Evolutionary conservation across 139 green algal genomes (phyloP).

Genomic region (Pycnococcus provasolii): DNA sequence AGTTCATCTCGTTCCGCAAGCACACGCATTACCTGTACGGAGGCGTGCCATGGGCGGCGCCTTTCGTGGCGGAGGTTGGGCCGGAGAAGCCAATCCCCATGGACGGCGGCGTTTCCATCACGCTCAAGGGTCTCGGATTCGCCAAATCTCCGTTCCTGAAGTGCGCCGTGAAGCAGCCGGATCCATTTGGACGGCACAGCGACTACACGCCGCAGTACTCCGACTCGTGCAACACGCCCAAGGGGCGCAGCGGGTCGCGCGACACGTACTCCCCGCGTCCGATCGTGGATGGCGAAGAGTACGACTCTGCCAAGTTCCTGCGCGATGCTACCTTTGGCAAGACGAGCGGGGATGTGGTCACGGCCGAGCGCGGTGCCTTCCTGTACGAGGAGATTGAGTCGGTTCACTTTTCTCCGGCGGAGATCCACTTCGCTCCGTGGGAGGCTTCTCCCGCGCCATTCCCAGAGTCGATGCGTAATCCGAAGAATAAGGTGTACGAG

Average conservation of each 20-base stretch:
- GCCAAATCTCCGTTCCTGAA: constrained; percentile 14
- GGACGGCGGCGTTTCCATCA: constrained; percentile 10
- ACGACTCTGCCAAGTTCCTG: background rate
- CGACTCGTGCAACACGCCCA: background rate
- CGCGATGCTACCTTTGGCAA: background rate
- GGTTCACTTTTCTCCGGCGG: too few relatives aligned
- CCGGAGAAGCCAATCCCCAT: constrained; percentile 8
- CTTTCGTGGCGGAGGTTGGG: background rate
- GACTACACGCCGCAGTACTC: background rate
- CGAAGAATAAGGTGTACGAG: too few relatives aligned
- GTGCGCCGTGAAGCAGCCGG: constrained; percentile 10
- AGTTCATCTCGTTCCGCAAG: background rate
- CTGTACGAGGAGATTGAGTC: too few relatives aligned
- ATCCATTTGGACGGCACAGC: background rate
- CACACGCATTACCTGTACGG: constrained; percentile 18
- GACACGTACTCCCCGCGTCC: background rate
- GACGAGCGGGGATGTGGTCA: background rate
- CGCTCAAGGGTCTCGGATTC: constrained; percentile 17
- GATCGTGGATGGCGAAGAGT: background rate
- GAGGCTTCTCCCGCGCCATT: too few relatives aligned
- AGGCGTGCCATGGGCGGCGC: constrained; percentile 20
- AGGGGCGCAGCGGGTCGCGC: too few relatives aligned
- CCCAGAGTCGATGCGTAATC: too few relatives aligned
- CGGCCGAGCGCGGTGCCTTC: background rate
- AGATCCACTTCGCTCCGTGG: too few relatives aligned